Base-by-base conservation (phyloP, 2,329 filamentous ascomycete genomes). In the Pezicula carpinea region DNA sequence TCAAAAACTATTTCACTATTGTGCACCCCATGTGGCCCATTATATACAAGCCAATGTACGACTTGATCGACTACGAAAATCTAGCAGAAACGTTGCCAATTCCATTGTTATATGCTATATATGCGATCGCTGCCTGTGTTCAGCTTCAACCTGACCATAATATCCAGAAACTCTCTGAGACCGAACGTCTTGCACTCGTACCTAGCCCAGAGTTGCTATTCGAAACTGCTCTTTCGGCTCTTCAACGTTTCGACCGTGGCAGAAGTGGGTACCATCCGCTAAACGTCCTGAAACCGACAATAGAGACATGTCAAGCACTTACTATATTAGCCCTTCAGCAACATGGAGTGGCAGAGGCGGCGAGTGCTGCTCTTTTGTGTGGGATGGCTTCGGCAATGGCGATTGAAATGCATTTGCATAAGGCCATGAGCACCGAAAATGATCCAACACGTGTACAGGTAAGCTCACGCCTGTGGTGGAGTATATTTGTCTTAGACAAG, bases 11-110 rank as follows among this genome's bases (percentile, higher is more conserved):
- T 21, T 43, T 43, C n/a, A 32, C 21, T n/a, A 23, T 18, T 15
- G 26, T 43, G 14, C 39, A 43, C 17, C 39, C 39, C 7, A 43
- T 43, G n/a, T 43, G 39, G 39, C 39, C 39, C 13, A n/a, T 43
- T 8, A 7, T 43, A 6, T 43, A 43, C 17, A 43, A 43, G 15
- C 39, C 39, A 29, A 2, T 32, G 2, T 43, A 43, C n/a, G 23
- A 43, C 15, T 6, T 23, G 6, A 6, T 17, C n/a, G 26, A 26
- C 3, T 22, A 29, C n/a, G 15, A 14, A 21, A n/a, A 43, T 13
- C 23, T 43, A 19, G 13, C 23, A 32, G 23, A 43, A 29, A 32
- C 14, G 4, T 22, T 43, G 11, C 39, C 39, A n/a, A 32, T 11
- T 7, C 26, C 26, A 6, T 32, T 43, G 23, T 23, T 32, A 26